Evolutionary conservation across 352 stramenopile species (phyloP), one percentile per base, ranked within the genome.

Genomic region (Globisporangium takayamanum): DNA sequence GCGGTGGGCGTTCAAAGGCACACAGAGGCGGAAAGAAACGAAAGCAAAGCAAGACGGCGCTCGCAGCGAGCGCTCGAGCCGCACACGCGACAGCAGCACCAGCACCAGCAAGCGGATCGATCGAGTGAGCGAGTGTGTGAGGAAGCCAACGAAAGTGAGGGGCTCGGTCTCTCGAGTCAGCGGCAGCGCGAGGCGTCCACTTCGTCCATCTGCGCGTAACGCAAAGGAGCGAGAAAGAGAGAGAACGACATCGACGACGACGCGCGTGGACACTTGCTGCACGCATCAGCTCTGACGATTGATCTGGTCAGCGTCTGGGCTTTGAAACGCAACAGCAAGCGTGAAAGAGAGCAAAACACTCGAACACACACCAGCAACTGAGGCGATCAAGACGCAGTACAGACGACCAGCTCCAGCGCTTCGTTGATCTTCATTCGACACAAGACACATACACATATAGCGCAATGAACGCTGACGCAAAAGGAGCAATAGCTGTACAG

Each of bases 401-500:
- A 36, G 44, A 26, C 28, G 46, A 14, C 28, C 22, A 22, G 22
- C 22, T 22, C 22, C 22, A 22, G 28, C 3, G 5, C 28, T 33
- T 39, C 33, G 33, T 39, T 10, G 5, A 39, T 36, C 33, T 10
- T 12, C 33, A 12, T 39, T 39, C 33, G 33, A 39, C 33, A 14
- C 33, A 39, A 10, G 33, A 10, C 33, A 39, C 5, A 10, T 10
- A 39, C 5, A 39, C 33, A 12, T 7, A 39, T 12, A 2, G 33
- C 33, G 33, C 45, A 11, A 6, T 57, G 25, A 42, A 37, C 28
- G 18, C 47, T 16, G 25, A 55, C n/a, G 14, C 33, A n/a, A 55
- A 62, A 33, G 47, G 52, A 6, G 30, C 55, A 7, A 37, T 60
- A 0, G 55, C 45, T 14, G 20, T 60, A 20, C 48, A 57, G 39